A percentile compares a stretch with the other conserved stretches of the same genome.
Evolutionary conservation across 768 basidiomycete species (phyloP).

Genomic region (Kwoniella newhampshirensis): DNA sequence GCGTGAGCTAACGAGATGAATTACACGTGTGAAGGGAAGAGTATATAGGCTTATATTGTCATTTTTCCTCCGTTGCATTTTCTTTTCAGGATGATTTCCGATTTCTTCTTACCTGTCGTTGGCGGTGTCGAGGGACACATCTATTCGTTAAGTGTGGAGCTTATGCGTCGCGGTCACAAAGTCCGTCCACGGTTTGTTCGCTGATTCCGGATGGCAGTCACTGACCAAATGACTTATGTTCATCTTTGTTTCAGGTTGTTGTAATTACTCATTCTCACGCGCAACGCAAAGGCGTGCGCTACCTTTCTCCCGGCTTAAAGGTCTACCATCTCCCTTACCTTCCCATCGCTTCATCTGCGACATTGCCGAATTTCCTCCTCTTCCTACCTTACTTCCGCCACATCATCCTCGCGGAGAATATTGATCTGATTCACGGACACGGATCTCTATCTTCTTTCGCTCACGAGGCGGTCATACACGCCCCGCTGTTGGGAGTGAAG

Average conservation of each 20-base stretch:
- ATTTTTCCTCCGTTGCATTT: constrained; percentile 7
- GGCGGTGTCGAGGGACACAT: constrained; percentile 98
- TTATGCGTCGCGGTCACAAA: constrained; percentile 81
- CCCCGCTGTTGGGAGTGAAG: constrained; percentile 72
- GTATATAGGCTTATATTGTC: constrained; percentile 26
- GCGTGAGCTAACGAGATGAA: constrained; percentile 41
- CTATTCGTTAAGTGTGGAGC: constrained; percentile 81
- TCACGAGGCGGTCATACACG: constrained; percentile 87
- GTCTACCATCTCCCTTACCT: constrained; percentile 88
- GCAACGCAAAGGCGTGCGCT: constrained; percentile 82
- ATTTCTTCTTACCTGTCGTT: constrained; percentile 92
- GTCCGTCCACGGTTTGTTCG: constrained; percentile 55
- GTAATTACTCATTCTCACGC: constrained; percentile 91
- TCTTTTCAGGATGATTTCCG: constrained; percentile 77
- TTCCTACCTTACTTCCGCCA: constrained; percentile 88
- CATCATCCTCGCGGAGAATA: constrained; percentile 80
- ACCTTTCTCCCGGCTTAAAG: constrained; percentile 72
- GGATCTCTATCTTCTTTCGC: constrained; percentile 85
- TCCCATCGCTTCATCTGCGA: constrained; percentile 84
- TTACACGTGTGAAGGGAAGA: not conserved
- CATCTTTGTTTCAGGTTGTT: constrained; percentile 64
- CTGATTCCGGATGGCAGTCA: not conserved
- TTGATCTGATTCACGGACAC: constrained; percentile 86
- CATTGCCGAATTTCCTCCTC: constrained; percentile 89
- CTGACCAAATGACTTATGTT: not conserved